phyloP scores from a whole-genome alignment of 2,329 filamentous ascomycete species.

The Paecilomyces dactylethromorphus region DNA sequence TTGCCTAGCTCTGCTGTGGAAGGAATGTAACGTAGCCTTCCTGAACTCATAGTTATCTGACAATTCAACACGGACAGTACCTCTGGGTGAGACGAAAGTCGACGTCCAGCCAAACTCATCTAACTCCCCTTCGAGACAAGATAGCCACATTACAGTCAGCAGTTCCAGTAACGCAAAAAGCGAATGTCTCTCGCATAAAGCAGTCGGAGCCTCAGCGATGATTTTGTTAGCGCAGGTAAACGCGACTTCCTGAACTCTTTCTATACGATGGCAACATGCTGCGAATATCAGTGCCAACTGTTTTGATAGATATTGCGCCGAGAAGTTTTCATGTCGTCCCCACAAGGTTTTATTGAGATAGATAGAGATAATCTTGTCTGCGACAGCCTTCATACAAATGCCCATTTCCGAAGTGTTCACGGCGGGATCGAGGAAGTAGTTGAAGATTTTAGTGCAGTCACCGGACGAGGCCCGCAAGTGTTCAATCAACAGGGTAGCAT shows the following conservation, averaged over 20 bases:
- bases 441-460: slow-evolving; percentile 81
- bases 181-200: slow-evolving; percentile 81
- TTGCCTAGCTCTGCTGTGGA: slow-evolving; percentile 67
- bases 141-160: slow-evolving; percentile 88
- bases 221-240: slow-evolving; percentile 78
- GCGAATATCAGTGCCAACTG: slow-evolving; percentile 82
- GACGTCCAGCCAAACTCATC: slow-evolving; percentile 87
- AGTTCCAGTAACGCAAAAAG: slow-evolving; percentile 90
- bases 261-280: slow-evolving; percentile 87
- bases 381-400: slow-evolving; percentile 57
- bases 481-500: slow-evolving; percentile 84
- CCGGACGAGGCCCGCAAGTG: slow-evolving; percentile 78
- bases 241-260: slow-evolving; percentile 83
- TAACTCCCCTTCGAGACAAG: slow-evolving; percentile 88
- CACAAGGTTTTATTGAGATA: slow-evolving; percentile 72
- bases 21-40: slow-evolving; percentile 66
- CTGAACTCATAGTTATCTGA: slow-evolving; percentile 87
- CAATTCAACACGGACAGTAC: slow-evolving; percentile 77
- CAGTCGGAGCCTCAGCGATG: slow-evolving; percentile 76
- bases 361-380: slow-evolving; percentile 64
- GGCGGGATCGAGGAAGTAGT: slow-evolving; percentile 92
- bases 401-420: slow-evolving; percentile 57
- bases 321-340: slow-evolving; percentile 68
- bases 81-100: slow-evolving; percentile 68
- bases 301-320: slow-evolving; percentile 82